Base-by-base conservation (phyloP, 2,329 filamentous ascomycete genomes). In the Diplocarpon mali region DNA sequence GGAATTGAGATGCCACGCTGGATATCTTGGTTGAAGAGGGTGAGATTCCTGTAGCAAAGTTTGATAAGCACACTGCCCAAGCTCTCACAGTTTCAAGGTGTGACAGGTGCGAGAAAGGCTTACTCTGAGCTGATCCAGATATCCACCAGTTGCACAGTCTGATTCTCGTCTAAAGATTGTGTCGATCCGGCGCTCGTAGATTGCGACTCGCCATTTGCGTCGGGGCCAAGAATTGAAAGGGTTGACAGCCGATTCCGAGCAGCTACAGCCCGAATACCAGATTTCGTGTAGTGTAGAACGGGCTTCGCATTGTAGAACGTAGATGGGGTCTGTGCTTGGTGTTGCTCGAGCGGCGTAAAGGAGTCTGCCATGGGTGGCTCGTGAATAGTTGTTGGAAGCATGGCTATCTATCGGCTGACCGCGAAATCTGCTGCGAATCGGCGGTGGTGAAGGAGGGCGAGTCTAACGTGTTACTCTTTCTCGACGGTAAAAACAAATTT, bases 281-380 rank as follows among this genome's bases (percentile, higher is more conserved):
- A 54, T 32, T 73, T 69, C 56, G 80, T 75, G 53, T 74, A 75
- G 64, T 89, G 76, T 3, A 89, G 72, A 35, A 89, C 72, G 1
- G 84, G 78, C 58, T 83, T 85, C 24, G 75, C 76, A 54, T 72
- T 75, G 56, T 80, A 81, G 65, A 89, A 90, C 35, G 75, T 81
- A 46, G 71, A 69, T 1, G 85, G 85, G 1, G 85, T 90, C 57
- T 80, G 77, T 42, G 78, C 69, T 61, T 86, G 76, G 60, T 87
- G 83, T 49, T 85, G 78, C 46, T 71, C 67, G 37, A 89, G 71
- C 4, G 75, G 67, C 29, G 72, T 78, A 64, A 78, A 89, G 59
- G 79, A 74, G 30, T 68, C 68, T 12, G 69, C 57, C 13, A 70
- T 65, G 5, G 81, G 82, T 24, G 76, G 67, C 2, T 65, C 65